A percentile compares a stretch with the other conserved stretches of the same genome.
These are phyloP conservation scores for Camptophora hylomeconis DNA, from an alignment of 2,329 filamentous ascomycete genomes.

Conservation along the genomic window DNA sequence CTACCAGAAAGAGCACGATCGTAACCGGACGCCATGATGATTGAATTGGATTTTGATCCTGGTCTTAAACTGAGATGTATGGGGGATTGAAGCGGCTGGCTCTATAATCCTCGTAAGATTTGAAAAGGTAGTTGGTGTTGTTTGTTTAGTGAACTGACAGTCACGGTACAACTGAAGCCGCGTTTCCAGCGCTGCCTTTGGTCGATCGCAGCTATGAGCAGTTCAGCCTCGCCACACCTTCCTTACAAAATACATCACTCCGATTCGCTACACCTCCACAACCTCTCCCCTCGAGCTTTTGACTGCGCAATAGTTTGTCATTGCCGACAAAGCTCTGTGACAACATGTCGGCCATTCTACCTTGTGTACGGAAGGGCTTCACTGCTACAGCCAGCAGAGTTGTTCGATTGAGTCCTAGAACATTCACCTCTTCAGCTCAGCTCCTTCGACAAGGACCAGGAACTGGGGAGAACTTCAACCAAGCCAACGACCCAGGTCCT, in stretches of 20 bases:
- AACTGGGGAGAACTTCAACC: constrained; percentile 26
- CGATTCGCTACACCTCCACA: constrained; percentile 3
- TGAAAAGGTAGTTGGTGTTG: too few species aligned
- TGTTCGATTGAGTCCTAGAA: constrained; percentile 1
- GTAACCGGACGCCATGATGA: constrained; percentile 86
- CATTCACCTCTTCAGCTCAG: constrained; percentile 17
- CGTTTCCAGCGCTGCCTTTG: too few species aligned
- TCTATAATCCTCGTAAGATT: too few species aligned
- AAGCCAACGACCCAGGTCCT: constrained; percentile 46
- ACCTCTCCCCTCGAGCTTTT: constrained; percentile 32
- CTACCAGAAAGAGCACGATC: constrained; percentile 97
- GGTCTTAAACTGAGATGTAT: background rate
- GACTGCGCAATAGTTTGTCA: background rate
- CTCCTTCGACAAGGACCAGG: constrained; percentile 12
- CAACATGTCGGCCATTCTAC: constrained; percentile 4
- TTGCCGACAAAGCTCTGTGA: background rate
- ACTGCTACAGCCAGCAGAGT: constrained; percentile 4
- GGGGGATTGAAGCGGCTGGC: background rate
- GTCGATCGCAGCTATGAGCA: too few species aligned
- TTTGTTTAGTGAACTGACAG: too few species aligned
- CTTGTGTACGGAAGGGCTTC: constrained; percentile 5
- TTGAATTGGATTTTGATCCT: constrained; percentile 5
- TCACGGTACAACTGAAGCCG: too few species aligned
- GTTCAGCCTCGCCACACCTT: too few species aligned
- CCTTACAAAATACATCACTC: too few species aligned